A percentile compares a stretch with the other conserved stretches of the same genome.
These are phyloP conservation scores for Luffa acutangula DNA, from an alignment of 306 rosid genomes.

Conservation along the genomic window DNA sequence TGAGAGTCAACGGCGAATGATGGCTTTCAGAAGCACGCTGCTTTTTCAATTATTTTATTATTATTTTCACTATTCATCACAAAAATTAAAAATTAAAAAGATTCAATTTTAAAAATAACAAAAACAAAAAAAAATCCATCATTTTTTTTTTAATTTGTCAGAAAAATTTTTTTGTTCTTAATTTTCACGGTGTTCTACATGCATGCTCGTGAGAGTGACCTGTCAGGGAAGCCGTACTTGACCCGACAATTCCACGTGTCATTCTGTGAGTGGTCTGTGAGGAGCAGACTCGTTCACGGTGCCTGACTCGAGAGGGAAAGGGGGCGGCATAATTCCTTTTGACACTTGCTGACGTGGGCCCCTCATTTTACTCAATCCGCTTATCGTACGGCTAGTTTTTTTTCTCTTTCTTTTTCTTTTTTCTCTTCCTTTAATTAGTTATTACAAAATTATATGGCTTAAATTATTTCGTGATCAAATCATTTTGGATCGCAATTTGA, in stretches of 20 bases:
- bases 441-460: neutral
- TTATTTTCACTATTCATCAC: neutral
- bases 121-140: neutral
- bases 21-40: constrained; percentile 3
- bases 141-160: neutral
- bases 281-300: constrained; percentile 4
- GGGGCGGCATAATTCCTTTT: constrained; percentile 11
- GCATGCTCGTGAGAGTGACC: constrained; percentile 12
- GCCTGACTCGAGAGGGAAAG: constrained; percentile 11
- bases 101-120: neutral
- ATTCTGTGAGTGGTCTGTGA: neutral
- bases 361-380: neutral
- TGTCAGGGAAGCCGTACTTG: constrained; percentile 11
- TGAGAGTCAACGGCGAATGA: constrained; percentile 7
- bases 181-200: constrained; percentile 1
- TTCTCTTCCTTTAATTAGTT: neutral
- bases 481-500: neutral
- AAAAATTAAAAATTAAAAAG: neutral
- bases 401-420: neutral
- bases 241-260: constrained; percentile 4
- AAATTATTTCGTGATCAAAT: constrained; percentile 1
- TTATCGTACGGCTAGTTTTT: neutral
- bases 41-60: neutral
- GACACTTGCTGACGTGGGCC: constrained; percentile 8
- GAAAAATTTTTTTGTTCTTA: neutral